Percentiles rank a stretch among this genome's conserved stretches.
Evolutionary conservation across 768 basidiomycete genomes (phyloP).

Genomic region (Amylocystis lapponica): DNA sequence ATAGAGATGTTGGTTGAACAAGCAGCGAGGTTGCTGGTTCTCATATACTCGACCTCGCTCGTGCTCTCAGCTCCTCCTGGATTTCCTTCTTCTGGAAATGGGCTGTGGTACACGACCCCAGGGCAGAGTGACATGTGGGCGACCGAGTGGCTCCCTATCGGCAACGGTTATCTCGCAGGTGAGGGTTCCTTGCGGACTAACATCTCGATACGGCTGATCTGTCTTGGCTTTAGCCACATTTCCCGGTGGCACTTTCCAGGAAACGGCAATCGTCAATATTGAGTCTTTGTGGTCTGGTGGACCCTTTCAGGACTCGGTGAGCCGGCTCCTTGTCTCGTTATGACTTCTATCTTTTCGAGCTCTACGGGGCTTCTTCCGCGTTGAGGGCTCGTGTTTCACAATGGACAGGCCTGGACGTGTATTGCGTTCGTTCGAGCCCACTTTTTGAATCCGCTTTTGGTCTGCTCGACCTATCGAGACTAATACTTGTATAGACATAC

Average conservation of each 20-base stretch:
- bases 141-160: slow-evolving; percentile 59
- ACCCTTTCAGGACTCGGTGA: slow-evolving; percentile 58
- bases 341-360: too few relatives aligned
- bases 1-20: slow-evolving; percentile 7
- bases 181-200: slow-evolving; percentile 6
- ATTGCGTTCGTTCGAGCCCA: too few relatives aligned
- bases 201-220: background rate
- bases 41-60: slow-evolving; percentile 3
- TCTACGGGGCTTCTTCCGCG: too few relatives aligned
- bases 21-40: slow-evolving; percentile 2
- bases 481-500: slow-evolving; percentile 52
- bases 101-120: slow-evolving; percentile 59
- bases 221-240: slow-evolving; percentile 46
- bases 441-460: too few relatives aligned
- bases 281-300: slow-evolving; percentile 77
- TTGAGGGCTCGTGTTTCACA: too few relatives aligned
- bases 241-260: slow-evolving; percentile 53
- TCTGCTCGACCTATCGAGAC: background rate
- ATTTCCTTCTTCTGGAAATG: slow-evolving; percentile 73
- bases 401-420: too few relatives aligned
- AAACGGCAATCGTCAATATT: slow-evolving; percentile 64
- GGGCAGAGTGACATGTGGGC: slow-evolving; percentile 44
- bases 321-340: slow-evolving; percentile 11
- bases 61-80: slow-evolving; percentile 28
- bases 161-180: slow-evolving; percentile 71